Evolutionary conservation across 192 early-diverging fungal genomes (phyloP), one percentile per base, ranked within the genome.

Genomic region (Lobosporangium transversale): DNA sequence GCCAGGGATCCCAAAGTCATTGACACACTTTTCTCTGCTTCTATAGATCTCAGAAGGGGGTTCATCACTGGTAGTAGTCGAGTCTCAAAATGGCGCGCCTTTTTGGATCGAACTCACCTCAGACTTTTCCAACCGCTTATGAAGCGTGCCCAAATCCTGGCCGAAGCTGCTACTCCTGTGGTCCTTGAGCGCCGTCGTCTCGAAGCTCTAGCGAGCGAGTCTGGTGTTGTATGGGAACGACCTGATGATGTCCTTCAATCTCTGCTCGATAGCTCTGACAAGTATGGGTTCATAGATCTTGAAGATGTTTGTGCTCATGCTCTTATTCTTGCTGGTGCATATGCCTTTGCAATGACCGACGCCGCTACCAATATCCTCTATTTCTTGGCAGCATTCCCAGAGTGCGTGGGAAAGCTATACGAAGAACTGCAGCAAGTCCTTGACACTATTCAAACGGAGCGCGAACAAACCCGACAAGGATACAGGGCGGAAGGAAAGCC

Each of bases 371-470:
- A 60, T 42, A 29, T 78, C 12, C 40, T 68, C 14, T 78, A 80
- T 23, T 70, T 63, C 40, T 33, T 83, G n/a, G 66, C 68, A 12
- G 58, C 55, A 5, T 60, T 68, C 33, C 60, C 78, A 2, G 53
- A 78, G 47, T 66, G 67, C 35, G 44, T 65, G 9, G 52, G 78
- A 2, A 51, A 60, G 3, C 49, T 83, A 0, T 55, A 53, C n/a
- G 49, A 73, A 23, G 82, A 83, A 35, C 82, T 79, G 27, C 35
- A 80, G 23, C 52, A 64, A 30, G 79, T 76, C 3, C 40, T 83
- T 24, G 63, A 49, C 10, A 26, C 37, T 23, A 32, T 62, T 11
- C 18, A 58, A 8, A 31, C 24, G 1, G 79, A 80, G 36, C 63
- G 65, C 9, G 20, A 66, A 21, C 48, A 65, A 12, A 37, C 37